Percentiles rank a stretch among this genome's conserved stretches.
phyloP scores from a whole-genome alignment of 2,329 filamentous ascomycete genomes.

The Trichoderma simmonsii region DNA sequence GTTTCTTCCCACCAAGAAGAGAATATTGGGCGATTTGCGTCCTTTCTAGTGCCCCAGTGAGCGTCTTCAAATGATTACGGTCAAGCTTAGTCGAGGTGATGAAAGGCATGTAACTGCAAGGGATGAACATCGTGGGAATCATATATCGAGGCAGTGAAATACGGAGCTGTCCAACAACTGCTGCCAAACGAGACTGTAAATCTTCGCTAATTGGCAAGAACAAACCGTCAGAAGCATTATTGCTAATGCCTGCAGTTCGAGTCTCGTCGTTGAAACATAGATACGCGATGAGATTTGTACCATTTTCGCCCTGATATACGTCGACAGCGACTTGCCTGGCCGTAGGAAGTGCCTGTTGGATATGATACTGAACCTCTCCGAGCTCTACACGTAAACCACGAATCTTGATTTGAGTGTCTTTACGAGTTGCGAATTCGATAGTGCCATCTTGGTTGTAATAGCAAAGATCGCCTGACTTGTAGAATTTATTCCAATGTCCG shows the following conservation, averaged over 20 bases:
- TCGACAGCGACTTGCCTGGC: slow-evolving; percentile 7
- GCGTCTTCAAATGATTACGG: slow-evolving; percentile 3
- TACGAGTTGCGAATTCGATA: slow-evolving; percentile 13
- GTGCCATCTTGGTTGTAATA: slow-evolving; percentile 32
- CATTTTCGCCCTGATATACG: slow-evolving; percentile 8
- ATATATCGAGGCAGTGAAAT: slow-evolving; percentile 11
- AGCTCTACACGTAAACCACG: slow-evolving; percentile 15
- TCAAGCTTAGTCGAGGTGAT: slow-evolving; percentile 15
- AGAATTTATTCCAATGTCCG: slow-evolving; percentile 27
- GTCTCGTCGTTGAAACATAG: slow-evolving; percentile 8
- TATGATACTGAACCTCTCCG: slow-evolving; percentile 13
- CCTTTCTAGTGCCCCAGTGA: neutral
- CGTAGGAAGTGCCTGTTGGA: neutral
- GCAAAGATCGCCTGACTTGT: slow-evolving; percentile 47
- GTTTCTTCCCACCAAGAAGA: neutral
- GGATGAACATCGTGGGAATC: slow-evolving; percentile 13
- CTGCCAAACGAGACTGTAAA: neutral
- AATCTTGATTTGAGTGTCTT: slow-evolving; percentile 17
- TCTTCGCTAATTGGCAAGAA: slow-evolving; percentile 5
- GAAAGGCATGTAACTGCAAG: slow-evolving; percentile 11
- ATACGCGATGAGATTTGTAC: slow-evolving; percentile 1
- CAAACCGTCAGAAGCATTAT: neutral
- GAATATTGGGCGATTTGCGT: slow-evolving; percentile 5
- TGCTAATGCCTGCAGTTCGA: neutral
- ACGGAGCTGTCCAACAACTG: neutral